A percentile compares a stretch with the other conserved stretches of the same genome.
Evolutionary conservation across 177 flowering plant genomes (phyloP).

Genomic region (Tripterygium wilfordii): DNA sequence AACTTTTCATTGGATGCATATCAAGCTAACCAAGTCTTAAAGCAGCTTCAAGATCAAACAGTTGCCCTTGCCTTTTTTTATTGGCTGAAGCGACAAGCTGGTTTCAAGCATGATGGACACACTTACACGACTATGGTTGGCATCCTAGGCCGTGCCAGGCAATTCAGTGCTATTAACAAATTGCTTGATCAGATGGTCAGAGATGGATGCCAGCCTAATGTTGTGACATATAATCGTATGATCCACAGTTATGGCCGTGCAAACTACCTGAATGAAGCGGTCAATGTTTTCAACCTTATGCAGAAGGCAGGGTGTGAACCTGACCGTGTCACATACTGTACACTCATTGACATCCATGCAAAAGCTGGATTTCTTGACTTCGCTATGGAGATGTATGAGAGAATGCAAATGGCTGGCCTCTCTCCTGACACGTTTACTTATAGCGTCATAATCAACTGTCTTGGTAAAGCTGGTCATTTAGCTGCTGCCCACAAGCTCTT

Average conservation of each 20-base stretch:
- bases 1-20: slow-evolving; percentile 63
- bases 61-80: slow-evolving; percentile 85
- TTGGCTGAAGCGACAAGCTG: slow-evolving; percentile 74
- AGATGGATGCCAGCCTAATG: slow-evolving; percentile 88
- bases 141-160: slow-evolving; percentile 80
- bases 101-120: slow-evolving; percentile 93
- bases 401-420: slow-evolving; percentile 83
- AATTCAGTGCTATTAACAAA: slow-evolving; percentile 60
- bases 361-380: slow-evolving; percentile 93
- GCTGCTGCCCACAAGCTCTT: slow-evolving; percentile 69
- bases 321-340: slow-evolving; percentile 93
- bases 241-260: slow-evolving; percentile 99
- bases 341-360: slow-evolving; percentile 97
- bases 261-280: slow-evolving; percentile 68
- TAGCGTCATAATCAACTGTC: slow-evolving; percentile 94
- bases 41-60: slow-evolving; percentile 66
- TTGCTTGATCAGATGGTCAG: slow-evolving; percentile 79
- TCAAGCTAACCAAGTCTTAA: slow-evolving; percentile 90
- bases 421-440: slow-evolving; percentile 96
- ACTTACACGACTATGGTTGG: slow-evolving; percentile 98
- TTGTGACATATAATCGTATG: slow-evolving; percentile 91
- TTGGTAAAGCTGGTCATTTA: slow-evolving; percentile 92
- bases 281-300: slow-evolving; percentile 71
- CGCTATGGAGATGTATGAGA: slow-evolving; percentile 79
- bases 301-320: slow-evolving; percentile 69